Evolutionary conservation across 2,329 filamentous ascomycete genomes (phyloP), one percentile per base, ranked within the genome.

Genomic region (Verticillium zaregamsianum): DNA sequence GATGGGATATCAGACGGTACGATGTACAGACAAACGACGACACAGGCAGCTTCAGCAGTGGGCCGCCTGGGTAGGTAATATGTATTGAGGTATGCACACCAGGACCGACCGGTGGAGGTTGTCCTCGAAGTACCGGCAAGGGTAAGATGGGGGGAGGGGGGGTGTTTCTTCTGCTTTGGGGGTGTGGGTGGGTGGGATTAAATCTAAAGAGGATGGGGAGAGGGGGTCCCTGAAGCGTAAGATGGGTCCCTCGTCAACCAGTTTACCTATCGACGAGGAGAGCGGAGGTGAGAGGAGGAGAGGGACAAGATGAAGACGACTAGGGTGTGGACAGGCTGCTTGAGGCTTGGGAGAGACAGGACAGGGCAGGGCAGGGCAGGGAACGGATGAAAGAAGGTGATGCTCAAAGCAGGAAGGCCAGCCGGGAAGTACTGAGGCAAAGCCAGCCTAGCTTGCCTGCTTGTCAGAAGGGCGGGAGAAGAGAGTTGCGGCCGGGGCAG

Each of bases 171-270:
- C 55, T 62, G 35, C 39, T 62, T 14, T 57, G 61, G 57, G 63
- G 63, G 63, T 61, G 39, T 61, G 58, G 62, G 63, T 64, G 62
- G 62, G 62, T 59, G 62, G 55, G 62, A 61, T 64, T 58, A 58
- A 65, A 58, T 64, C 59, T 64, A 61, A 63, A 61, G 59, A 54
- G 54, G 54, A 59, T 62, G 57, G 62, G 63, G 61, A 40, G 56
- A 55, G 59, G 54, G 61, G 40, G 40, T 58, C 59, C 40, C 52
- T 58, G 54, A 63, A 61, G 59, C 57, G 59, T 64, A 58, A 61
- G 59, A 64, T 61, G 63, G 54, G 60, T 35, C 39, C 59, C 37
- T 33, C 40, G 17, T 57, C 49, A 52, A 52, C 45, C 9, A 52
- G 20, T 23, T 20, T 23, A 52, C 45, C 39, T 52, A 52, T 59